Conservation (phyloP, 1,284 basidiomycete genomes). For the Meripilus lineatus region DNA sequence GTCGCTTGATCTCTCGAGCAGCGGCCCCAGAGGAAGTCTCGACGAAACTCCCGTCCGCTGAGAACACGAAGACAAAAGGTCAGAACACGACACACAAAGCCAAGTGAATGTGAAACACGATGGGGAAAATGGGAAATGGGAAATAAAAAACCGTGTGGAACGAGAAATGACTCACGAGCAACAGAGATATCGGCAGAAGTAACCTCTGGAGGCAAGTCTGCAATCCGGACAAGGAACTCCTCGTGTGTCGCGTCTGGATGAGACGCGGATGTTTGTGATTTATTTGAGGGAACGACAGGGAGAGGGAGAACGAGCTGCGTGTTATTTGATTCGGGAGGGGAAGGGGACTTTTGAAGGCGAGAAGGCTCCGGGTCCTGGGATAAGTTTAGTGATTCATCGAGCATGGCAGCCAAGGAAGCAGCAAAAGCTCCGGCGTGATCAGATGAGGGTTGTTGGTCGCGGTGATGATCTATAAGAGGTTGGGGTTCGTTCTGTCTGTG, state of each 20-base stretch:
- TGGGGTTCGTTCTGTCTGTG: too few relatives aligned
- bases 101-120: slow-evolving; percentile 1
- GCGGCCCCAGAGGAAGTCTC: slow-evolving; percentile 72
- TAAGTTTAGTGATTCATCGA: neutral
- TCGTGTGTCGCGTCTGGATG: slow-evolving; percentile 33
- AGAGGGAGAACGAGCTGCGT: slow-evolving; percentile 39
- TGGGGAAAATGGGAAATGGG: neutral
- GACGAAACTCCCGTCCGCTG: slow-evolving; percentile 62
- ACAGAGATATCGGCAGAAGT: slow-evolving; percentile 55
- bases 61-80: neutral
- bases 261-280: slow-evolving; percentile 38
- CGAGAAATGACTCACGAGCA: slow-evolving; percentile 44
- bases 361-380: neutral
- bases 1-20: slow-evolving; percentile 67
- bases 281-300: slow-evolving; percentile 36
- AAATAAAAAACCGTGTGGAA: neutral
- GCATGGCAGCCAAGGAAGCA: neutral
- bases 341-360: too few relatives aligned
- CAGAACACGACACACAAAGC: neutral
- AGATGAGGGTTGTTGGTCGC: too few relatives aligned
- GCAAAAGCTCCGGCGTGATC: too few relatives aligned
- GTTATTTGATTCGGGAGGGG: slow-evolving; percentile 10
- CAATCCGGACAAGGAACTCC: slow-evolving; percentile 17
- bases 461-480: too few relatives aligned
- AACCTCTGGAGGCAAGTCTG: slow-evolving; percentile 41